These are phyloP conservation scores for Halenospora varia DNA, from an alignment of 495 filamentous ascomycete genomes.

Conservation along the genomic window DNA sequence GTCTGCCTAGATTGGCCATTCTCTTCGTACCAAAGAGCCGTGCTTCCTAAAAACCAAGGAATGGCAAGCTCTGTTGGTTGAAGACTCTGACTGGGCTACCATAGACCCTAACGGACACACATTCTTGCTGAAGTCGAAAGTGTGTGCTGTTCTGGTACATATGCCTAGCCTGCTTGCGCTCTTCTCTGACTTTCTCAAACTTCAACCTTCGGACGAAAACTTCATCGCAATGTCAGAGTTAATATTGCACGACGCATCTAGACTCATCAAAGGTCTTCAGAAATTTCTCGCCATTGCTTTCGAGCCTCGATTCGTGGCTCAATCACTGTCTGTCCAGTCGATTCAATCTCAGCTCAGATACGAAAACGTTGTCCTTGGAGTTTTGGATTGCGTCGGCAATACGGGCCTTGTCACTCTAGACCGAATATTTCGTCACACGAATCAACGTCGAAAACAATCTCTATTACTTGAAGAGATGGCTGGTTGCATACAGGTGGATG, in stretches of 20 bases:
- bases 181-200: too few species aligned
- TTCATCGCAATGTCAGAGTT: too few species aligned
- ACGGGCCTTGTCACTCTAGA: not conserved
- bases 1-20: not conserved
- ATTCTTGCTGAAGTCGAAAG: not conserved
- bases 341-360: not conserved
- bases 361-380: not conserved
- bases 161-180: not conserved
- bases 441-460: not conserved
- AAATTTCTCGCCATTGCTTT: not conserved
- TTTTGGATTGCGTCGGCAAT: slow-evolving; percentile 4
- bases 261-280: not conserved
- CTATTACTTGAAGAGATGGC: too few species aligned
- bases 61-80: not conserved
- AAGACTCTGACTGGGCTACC: not conserved
- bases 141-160: not conserved
- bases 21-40: not conserved
- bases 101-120: not conserved
- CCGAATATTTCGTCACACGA: not conserved
- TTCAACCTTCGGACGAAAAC: too few species aligned
- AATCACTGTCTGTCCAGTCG: not conserved
- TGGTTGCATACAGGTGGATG: not conserved
- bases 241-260: not conserved
- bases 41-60: not conserved
- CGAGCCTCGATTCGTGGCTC: not conserved